Base-by-base conservation (phyloP, 352 stramenopile species). In the Blastocystis sp. region DNA sequence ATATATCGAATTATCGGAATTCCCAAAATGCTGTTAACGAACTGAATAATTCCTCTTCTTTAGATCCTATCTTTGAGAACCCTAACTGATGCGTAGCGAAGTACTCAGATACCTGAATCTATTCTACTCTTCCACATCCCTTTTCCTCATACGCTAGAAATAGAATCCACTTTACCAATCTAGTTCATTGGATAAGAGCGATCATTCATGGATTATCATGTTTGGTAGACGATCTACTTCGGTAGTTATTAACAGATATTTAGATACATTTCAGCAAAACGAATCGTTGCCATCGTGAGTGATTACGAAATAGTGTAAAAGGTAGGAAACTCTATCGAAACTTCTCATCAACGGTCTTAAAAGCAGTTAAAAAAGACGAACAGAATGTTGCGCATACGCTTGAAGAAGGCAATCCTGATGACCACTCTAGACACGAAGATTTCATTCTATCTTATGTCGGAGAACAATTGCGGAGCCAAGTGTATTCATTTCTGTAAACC, bases 171-270 rank as follows among this genome's bases (percentile, higher is more conserved):
- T 34, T n/a, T 61, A n/a, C 53, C 53, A 61, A 61, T 15, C n/a
- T 1, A n/a, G 53, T 61, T 1, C 53, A 61, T 61, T 61, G 53
- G 53, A n/a, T n/a, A n/a, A 61, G 1, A n/a, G 53, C 53, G 1
- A n/a, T n/a, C 0, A 66, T 39, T 66, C 9, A 59, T 59, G 20
- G 50, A 13, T 59, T 59, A 54, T 13, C 20, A 84, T 84, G 73
- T 84, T 84, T 18, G 53, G 73, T 18, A 64, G 29, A 43, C 3
- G 73, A 66, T 20, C 73, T 39, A 84, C 73, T 26, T 29, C 62
- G 15, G 73, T 84, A 29, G 73, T 37, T 29, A 84, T 84, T 37
- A 84, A 63, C 39, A 84, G 68, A 55, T 84, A 66, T 84, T 37
- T 84, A 29, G 73, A 84, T 68, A 23, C 73, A 34, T 84, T 69